Evolutionary conservation across 129 eudicot species (phyloP).

Genomic region (Tagetes erecta): DNA sequence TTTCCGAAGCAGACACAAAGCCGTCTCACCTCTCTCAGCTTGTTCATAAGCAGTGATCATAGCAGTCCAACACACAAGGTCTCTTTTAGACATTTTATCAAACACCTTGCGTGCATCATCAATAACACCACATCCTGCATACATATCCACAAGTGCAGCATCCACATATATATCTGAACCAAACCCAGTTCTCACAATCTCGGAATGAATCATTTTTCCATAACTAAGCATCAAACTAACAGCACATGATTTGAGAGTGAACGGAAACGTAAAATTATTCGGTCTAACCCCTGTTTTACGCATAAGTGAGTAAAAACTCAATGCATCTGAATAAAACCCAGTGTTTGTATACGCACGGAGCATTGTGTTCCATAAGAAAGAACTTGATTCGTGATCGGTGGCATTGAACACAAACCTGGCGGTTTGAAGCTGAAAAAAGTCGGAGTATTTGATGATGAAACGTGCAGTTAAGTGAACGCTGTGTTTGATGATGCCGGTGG

Average conservation of each 20-base stretch:
- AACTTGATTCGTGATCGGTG: conserved; percentile 29
- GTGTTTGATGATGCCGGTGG: conserved; percentile 39
- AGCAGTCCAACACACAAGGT: conserved; percentile 64
- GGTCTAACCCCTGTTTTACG: conserved; percentile 29
- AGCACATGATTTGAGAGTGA: conserved; percentile 40
- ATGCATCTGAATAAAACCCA: conserved; percentile 29
- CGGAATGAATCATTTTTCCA: conserved; percentile 56
- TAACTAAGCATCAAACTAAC: neutral
- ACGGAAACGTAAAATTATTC: conserved; percentile 44
- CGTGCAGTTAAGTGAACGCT: conserved; percentile 41
- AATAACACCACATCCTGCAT: conserved; percentile 42
- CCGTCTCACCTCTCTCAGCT: conserved; percentile 36
- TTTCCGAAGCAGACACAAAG: conserved; percentile 31
- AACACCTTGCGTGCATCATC: conserved; percentile 47
- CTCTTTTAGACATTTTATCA: conserved; percentile 55
- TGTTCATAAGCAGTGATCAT: conserved; percentile 56
- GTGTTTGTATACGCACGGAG: conserved; percentile 43
- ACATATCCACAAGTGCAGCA: conserved; percentile 59
- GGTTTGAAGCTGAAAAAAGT: conserved; percentile 8
- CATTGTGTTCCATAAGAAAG: conserved; percentile 53
- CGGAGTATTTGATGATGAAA: conserved; percentile 39
- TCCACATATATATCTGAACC: conserved; percentile 54
- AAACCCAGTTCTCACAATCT: conserved; percentile 41
- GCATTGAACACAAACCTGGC: conserved; percentile 37
- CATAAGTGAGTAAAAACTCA: conserved; percentile 39